Conservation (phyloP, 2,329 filamentous ascomycete genomes). For the Trichophyton equinum region DNA sequence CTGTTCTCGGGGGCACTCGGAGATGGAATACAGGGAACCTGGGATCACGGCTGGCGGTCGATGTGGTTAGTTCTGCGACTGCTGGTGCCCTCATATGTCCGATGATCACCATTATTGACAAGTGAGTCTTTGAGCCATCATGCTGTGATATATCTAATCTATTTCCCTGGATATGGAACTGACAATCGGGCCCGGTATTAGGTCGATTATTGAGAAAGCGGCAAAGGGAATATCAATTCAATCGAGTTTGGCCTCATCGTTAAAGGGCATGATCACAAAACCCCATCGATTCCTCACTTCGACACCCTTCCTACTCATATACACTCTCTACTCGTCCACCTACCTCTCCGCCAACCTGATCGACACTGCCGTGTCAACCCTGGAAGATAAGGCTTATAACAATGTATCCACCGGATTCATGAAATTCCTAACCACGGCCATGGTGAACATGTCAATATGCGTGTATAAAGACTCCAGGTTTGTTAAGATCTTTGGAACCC, state of each 20-base stretch:
- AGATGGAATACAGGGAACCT: slow-evolving; percentile 68
- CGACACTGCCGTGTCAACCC: slow-evolving; percentile 64
- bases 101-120: slow-evolving; percentile 76
- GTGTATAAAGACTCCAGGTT: slow-evolving; percentile 85
- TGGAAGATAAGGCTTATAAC: slow-evolving; percentile 43
- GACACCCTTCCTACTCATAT: slow-evolving; percentile 39
- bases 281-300: slow-evolving; percentile 34
- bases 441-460: slow-evolving; percentile 74
- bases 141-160: neutral
- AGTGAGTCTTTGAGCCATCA: slow-evolving; percentile 39
- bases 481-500: slow-evolving; percentile 65
- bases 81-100: slow-evolving; percentile 70
- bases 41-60: slow-evolving; percentile 52
- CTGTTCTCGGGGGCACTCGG: neutral
- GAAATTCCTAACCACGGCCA: slow-evolving; percentile 70
- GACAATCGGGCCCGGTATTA: slow-evolving; percentile 12
- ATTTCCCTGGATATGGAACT: neutral
- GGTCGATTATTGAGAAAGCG: slow-evolving; percentile 40
- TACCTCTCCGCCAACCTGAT: slow-evolving; percentile 80
- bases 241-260: slow-evolving; percentile 29
- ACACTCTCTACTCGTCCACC: slow-evolving; percentile 67
- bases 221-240: slow-evolving; percentile 33
- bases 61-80: slow-evolving; percentile 55
- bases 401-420: slow-evolving; percentile 57
- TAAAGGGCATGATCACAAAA: slow-evolving; percentile 28